Base-by-base conservation (phyloP, 2,329 filamentous ascomycete genomes). In the Colletotrichum shisoi region DNA sequence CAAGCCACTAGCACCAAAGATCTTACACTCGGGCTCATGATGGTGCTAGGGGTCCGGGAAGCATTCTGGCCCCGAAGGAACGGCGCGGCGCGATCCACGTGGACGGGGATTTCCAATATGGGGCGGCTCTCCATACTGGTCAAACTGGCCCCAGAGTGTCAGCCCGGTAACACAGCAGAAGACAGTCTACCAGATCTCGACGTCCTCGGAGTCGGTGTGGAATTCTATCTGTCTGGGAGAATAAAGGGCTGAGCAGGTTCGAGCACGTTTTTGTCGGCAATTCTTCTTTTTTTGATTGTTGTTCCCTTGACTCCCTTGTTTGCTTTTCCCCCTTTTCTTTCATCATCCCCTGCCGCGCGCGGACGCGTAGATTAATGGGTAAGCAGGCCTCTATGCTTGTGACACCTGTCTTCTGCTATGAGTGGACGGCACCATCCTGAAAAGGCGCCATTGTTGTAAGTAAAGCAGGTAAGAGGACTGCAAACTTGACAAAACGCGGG, bases 21-120 rank as follows among this genome's bases (percentile, higher is more conserved):
- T 31, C 13, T 17, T 46, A 62, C 7, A 19, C 3, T 42, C 40
- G n/a, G 19, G 15, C 31, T 12, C 42, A 40, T 6, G 8, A 15
- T 12, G 31, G 19, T 24, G 57, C 19, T 31, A 13, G 44, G 31
- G 27, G 8, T 39, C 21, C 2, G 19, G n/a, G 11, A 39, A 17
- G n/a, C 27, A 46, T 48, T 12, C 27, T 15, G 13, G 11, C 21
- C 63, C 44, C 27, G 45, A 42, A 52, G 44, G 52, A 63, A 63
- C 39, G 21, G 39, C 52, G 19, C 51, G 27, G 21, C 11, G 17
- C 24, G 51, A 37, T 51, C 27, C 51, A 42, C 52, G 37, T 12
- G 13, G 8, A n/a, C n/a, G 39, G 63, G 58, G 45, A 57, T 57
- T 39, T 62, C 45, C 63, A 62, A 60, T 37, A 51, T 57, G 42